These are phyloP conservation scores for Neodidymelliopsis sp. DNA, from an alignment of 2,329 filamentous ascomycete species.

Conservation along the genomic window DNA sequence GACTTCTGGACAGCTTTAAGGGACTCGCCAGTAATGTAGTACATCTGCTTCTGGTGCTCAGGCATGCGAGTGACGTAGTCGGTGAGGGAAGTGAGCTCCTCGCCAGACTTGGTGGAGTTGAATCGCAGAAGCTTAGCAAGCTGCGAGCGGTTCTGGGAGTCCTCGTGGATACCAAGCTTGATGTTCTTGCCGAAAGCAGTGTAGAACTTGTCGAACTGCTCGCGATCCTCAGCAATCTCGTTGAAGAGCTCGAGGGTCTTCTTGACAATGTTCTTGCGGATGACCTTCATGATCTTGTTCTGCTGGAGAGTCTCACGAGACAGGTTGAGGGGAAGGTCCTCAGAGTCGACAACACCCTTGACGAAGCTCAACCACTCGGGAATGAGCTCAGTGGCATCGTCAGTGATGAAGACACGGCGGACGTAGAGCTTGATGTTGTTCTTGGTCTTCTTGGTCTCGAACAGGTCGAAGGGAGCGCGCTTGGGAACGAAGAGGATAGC, in stretches of 20 bases:
- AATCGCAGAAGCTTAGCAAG: constrained; percentile 99
- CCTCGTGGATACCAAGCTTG: constrained; percentile 99
- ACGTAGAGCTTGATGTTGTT: constrained; percentile 99
- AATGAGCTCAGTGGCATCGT: constrained; percentile 98
- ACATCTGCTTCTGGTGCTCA: constrained; percentile 99
- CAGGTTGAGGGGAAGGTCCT: constrained; percentile 98
- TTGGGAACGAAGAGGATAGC: constrained; percentile 99
- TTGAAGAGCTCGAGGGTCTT: constrained; percentile 99
- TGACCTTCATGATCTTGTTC: constrained; percentile 99
- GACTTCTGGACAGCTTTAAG: constrained; percentile 98
- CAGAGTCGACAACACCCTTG: constrained; percentile 99
- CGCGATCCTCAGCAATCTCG: constrained; percentile 99
- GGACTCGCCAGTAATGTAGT: constrained; percentile 99
- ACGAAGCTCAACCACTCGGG: constrained; percentile 99
- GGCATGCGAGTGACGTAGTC: constrained; percentile 99
- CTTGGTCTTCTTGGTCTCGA: constrained; percentile 99
- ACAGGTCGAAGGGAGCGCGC: constrained; percentile 98
- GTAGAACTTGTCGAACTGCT: constrained; percentile 99
- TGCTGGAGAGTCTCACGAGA: constrained; percentile 99
- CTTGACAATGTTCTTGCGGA: constrained; percentile 99
- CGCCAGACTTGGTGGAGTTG: constrained; percentile 98
- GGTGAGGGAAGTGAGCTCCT: constrained; percentile 90
- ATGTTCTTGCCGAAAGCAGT: constrained; percentile 99
- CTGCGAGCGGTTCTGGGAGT: constrained; percentile 90
- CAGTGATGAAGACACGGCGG: constrained; percentile 99